A percentile compares a stretch with the other conserved stretches of the same genome.
Conservation (phyloP, 495 filamentous ascomycete genomes). For the Aspergillus avenaceus region DNA sequence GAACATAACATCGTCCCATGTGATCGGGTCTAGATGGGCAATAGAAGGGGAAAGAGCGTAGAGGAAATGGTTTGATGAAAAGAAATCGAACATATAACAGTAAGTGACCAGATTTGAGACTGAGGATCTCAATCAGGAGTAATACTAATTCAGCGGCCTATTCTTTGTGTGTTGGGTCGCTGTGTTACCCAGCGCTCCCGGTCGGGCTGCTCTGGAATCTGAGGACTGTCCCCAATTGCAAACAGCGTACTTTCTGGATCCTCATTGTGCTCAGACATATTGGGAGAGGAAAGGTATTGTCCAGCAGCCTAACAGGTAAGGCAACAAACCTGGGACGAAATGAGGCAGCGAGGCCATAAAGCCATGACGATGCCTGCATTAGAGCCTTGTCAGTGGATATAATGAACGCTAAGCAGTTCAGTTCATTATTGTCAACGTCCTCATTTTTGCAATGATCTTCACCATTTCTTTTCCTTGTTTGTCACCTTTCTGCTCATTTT, state of each 20-base stretch:
- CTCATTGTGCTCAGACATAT: not conserved
- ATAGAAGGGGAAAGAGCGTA: not conserved
- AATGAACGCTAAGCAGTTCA: slow-evolving; percentile 10
- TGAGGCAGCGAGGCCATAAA: slow-evolving; percentile 16
- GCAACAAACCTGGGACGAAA: slow-evolving; percentile 10
- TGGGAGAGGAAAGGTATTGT: not conserved
- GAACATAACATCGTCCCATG: not conserved
- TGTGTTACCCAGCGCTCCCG: slow-evolving; percentile 18
- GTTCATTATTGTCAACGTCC: slow-evolving; percentile 15
- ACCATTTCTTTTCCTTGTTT: slow-evolving; percentile 8
- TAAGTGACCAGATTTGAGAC: not conserved
- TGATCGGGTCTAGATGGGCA: not conserved
- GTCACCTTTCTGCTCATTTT: slow-evolving; percentile 3
- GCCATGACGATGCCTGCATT: slow-evolving; percentile 15
- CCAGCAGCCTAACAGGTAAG: slow-evolving; percentile 12
- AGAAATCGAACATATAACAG: not conserved
- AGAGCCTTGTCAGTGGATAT: slow-evolving; percentile 4
- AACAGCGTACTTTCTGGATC: slow-evolving; percentile 7
- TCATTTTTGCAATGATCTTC: slow-evolving; percentile 1
- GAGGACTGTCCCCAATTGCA: slow-evolving; percentile 1
- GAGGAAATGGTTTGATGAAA: not conserved
- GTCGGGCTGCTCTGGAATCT: slow-evolving; percentile 12
- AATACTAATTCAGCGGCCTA: not conserved
- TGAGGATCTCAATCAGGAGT: not conserved
- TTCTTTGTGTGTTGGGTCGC: slow-evolving; percentile 10